phyloP scores from a whole-genome alignment of 257 asterid genomes.

The Sherardia arvensis region DNA sequence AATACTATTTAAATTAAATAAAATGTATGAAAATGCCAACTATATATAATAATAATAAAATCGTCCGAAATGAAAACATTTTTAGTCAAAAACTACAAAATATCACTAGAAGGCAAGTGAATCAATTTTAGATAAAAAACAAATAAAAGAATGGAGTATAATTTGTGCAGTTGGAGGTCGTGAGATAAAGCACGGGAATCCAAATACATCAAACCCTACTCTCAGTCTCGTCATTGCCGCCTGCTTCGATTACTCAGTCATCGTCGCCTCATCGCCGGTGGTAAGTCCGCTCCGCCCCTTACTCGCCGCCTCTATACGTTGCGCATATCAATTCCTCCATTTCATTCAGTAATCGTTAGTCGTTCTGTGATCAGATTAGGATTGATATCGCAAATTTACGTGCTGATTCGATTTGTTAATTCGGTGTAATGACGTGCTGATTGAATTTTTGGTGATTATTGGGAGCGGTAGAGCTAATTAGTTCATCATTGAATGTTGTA shows the following conservation, averaged over 20 bases:
- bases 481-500: neutral
- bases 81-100: too few species aligned
- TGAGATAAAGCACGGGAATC: neutral
- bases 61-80: too few species aligned
- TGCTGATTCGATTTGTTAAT: neutral
- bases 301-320: neutral
- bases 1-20: too few species aligned
- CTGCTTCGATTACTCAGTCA: neutral
- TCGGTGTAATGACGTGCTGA: too few species aligned
- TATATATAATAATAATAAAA: too few species aligned
- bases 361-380: neutral
- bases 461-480: neutral
- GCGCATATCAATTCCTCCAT: neutral
- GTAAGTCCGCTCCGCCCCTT: conserved; percentile 1
- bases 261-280: neutral
- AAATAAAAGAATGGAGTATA: too few species aligned
- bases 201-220: conserved; percentile 1
- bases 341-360: too few species aligned
- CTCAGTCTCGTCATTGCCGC: neutral
- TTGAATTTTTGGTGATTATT: neutral
- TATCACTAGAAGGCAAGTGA: neutral
- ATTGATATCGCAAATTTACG: neutral
- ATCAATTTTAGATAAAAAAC: too few species aligned
- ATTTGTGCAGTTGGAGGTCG: neutral
- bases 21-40: too few species aligned